Conservation (phyloP, 306 rosid genomes). For the Carpinus fangiana region DNA sequence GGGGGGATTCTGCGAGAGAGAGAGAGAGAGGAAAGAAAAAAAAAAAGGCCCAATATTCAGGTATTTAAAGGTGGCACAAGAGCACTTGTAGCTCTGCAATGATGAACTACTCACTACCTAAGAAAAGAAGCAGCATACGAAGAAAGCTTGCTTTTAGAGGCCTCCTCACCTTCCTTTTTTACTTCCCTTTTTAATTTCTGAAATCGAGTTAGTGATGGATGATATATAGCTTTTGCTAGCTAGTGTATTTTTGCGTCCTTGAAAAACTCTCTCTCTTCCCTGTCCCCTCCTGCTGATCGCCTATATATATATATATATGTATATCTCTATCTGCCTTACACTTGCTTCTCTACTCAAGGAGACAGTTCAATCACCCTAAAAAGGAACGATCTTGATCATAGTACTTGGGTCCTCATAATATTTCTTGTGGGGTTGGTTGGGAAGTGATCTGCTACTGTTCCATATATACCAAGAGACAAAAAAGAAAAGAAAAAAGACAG, state of each 20-base stretch:
- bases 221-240: conserved; percentile 2
- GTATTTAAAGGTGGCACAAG: conserved; percentile 37
- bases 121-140: conserved; percentile 15
- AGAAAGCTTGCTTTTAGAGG: conserved; percentile 17
- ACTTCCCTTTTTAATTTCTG: background rate
- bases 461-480: background rate
- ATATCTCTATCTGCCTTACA: background rate
- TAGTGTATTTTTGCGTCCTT: conserved; percentile 17
- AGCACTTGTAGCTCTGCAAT: conserved; percentile 31
- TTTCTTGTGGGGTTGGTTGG: background rate
- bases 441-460: background rate
- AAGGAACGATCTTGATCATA: background rate
- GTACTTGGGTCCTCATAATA: background rate
- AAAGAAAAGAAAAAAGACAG: background rate
- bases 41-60: conserved; percentile 16
- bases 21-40: background rate
- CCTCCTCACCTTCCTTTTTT: background rate
- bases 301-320: conserved; percentile 4
- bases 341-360: background rate
- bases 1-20: conserved; percentile 38
- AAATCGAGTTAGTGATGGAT: background rate
- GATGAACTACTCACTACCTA: conserved; percentile 29
- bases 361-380: background rate
- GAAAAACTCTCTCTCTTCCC: conserved; percentile 22
- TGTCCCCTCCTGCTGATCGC: background rate